Percentiles rank a stretch among this genome's conserved stretches.
These are phyloP conservation scores for Auriscalpium orientale DNA, from an alignment of 768 basidiomycete species.

Conservation along the genomic window DNA sequence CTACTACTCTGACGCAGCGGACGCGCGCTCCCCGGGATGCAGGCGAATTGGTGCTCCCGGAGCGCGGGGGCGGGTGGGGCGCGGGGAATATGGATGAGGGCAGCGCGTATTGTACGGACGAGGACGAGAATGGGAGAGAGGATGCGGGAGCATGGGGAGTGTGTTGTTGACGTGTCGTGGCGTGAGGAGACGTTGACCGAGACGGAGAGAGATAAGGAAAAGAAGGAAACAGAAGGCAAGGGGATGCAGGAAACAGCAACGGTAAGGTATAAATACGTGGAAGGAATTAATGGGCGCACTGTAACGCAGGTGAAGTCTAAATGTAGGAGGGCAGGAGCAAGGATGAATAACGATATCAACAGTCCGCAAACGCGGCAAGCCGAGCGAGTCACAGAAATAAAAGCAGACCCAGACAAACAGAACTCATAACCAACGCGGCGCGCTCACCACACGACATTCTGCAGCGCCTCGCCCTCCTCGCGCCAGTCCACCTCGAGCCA, in stretches of 20 bases:
- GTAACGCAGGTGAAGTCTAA: neutral
- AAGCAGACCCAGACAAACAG: neutral
- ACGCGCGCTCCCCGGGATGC: too few species aligned
- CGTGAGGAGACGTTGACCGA: too few species aligned
- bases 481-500: slow-evolving; percentile 50
- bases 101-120: too few species aligned
- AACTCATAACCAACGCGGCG: neutral
- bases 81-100: too few species aligned
- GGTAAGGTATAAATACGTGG: neutral
- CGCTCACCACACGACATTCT: slow-evolving; percentile 25
- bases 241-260: neutral
- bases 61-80: too few species aligned
- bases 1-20: too few species aligned
- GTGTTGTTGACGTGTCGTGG: too few species aligned
- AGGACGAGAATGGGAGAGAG: too few species aligned
- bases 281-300: neutral
- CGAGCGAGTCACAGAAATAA: neutral
- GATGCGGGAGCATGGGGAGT: too few species aligned
- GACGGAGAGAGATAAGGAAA: too few species aligned
- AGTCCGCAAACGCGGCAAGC: neutral
- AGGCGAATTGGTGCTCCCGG: too few species aligned
- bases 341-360: neutral
- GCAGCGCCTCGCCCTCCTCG: slow-evolving; percentile 22
- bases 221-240: neutral
- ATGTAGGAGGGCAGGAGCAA: neutral